Evolutionary conservation across 352 stramenopile species (phyloP).

Genomic region (Globisporangium nunn): DNA sequence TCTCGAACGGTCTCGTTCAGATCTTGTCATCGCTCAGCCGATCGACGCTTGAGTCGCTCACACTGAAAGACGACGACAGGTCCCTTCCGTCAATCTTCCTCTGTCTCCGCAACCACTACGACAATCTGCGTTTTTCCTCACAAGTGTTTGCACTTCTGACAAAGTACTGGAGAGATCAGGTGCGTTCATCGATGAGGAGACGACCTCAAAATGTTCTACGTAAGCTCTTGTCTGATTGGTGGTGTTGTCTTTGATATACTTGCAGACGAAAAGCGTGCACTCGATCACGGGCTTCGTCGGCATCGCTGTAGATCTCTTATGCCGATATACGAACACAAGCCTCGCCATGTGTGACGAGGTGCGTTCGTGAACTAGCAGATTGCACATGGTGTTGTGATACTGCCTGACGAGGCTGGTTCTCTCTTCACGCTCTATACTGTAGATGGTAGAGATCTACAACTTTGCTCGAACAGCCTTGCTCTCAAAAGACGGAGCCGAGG

Average conservation of each 20-base stretch:
- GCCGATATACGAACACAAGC: constrained; percentile 7
- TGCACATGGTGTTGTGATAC: background rate
- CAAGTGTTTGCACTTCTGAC: constrained; percentile 57
- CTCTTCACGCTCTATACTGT: no score
- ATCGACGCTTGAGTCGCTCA: constrained; percentile 33
- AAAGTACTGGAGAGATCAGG: constrained; percentile 35
- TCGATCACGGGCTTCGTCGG: constrained; percentile 50
- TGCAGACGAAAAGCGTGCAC: constrained; percentile 25
- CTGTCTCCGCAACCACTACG: constrained; percentile 41
- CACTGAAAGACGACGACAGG: constrained; percentile 35
- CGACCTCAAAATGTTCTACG: background rate
- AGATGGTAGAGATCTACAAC: constrained; percentile 55
- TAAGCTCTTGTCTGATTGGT: background rate
- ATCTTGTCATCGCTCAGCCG: constrained; percentile 36
- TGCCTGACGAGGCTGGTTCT: background rate
- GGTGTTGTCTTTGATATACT: background rate
- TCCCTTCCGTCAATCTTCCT: constrained; percentile 59
- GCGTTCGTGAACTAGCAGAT: background rate
- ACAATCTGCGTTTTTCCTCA: constrained; percentile 35
- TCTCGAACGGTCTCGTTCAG: constrained; percentile 34
- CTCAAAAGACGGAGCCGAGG: constrained; percentile 32
- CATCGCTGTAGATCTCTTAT: constrained; percentile 47
- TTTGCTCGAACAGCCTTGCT: constrained; percentile 58
- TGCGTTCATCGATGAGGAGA: constrained; percentile 1
- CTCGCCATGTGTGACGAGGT: constrained; percentile 7